Base-by-base conservation (phyloP, 345 rosid species). In the Eucalyptus marginata region DNA sequence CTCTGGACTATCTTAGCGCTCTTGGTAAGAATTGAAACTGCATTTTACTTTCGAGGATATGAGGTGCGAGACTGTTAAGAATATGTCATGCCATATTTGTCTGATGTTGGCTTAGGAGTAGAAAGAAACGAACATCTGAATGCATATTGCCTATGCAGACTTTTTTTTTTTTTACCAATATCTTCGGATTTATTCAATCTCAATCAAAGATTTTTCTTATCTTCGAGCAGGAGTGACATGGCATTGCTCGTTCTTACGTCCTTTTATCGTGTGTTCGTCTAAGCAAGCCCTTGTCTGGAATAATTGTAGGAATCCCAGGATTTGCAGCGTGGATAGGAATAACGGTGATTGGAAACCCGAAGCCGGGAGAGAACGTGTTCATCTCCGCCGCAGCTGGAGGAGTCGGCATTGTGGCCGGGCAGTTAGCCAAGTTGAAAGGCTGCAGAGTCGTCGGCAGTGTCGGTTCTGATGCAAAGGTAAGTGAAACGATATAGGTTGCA, bases 361-460 rank as follows among this genome's bases (percentile, higher is more conserved):
- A 89, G 86, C 68, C 87, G 7, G 95, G 93, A 3, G 88, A 88
- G 10, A 91, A 92, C 31, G 89, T 92, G 33, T 92, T 93, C 50
- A 84, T 93, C 51, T 93, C 95, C 3, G 93, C 94, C 4, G 95
- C 94, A 1, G 95, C 94, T 14, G 94, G 93, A 16, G 95, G 93
- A 6, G 95, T 92, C 17, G 95, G 94, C 20, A 84, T 92, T 90
- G 43, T 66, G 33, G 95, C 95, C 1, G 93, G 94, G 13, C 93
- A 93, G 64, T 68, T 93, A 83, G 94, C 94, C 51, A 93, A 92
- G 89, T 92, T 92, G 51, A 91, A 50, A 86, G 93, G 94, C 68
- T 92, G 93, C 46, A 87, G 90, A 52, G 95, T 92, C 13, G 33
- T 92, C 33, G 94, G 93, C 79, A 91, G 95, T 54, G 90, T 91